A percentile compares a stretch with the other conserved stretches of the same genome.
Evolutionary conservation across 768 basidiomycete genomes (phyloP).

Genomic region (Hygrocybe punicea): DNA sequence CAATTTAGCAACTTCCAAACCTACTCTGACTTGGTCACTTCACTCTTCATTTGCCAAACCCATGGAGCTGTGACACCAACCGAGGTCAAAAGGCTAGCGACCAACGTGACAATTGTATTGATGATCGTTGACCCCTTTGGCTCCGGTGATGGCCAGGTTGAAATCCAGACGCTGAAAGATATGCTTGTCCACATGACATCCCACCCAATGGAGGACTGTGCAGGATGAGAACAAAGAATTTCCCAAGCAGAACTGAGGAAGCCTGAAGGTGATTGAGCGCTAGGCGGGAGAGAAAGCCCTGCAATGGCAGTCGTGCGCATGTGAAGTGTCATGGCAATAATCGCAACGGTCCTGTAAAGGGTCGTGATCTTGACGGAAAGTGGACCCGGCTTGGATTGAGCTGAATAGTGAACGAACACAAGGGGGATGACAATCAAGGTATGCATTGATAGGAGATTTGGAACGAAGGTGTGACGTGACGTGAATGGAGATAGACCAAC

Average conservation of each 20-base stretch:
- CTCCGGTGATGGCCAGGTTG: constrained; percentile 1
- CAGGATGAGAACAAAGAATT: constrained; percentile 50
- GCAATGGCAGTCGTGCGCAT: constrained; percentile 29
- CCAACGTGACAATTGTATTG: constrained; percentile 20
- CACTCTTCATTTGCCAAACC: constrained; percentile 4
- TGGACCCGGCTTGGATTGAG: not conserved
- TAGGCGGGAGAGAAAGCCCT: constrained; percentile 18
- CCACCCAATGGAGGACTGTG: constrained; percentile 62
- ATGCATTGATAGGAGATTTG: constrained; percentile 62
- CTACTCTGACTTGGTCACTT: not conserved
- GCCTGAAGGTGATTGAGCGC: constrained; percentile 13
- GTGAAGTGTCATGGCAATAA: constrained; percentile 35
- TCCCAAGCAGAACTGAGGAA: constrained; percentile 33
- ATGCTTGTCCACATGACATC: constrained; percentile 57
- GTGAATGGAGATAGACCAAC: constrained; percentile 46
- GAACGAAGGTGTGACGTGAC: constrained; percentile 46
- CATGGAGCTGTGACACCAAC: constrained; percentile 28
- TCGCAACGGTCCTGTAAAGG: constrained; percentile 38
- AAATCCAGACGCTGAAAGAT: constrained; percentile 41
- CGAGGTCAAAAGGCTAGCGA: constrained; percentile 25
- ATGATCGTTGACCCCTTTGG: constrained; percentile 8
- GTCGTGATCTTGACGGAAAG: constrained; percentile 26
- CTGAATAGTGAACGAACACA: constrained; percentile 21
- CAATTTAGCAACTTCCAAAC: too few species aligned
- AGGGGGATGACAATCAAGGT: constrained; percentile 52